These are phyloP conservation scores for Pseudozyma sp. DNA, from an alignment of 1,284 basidiomycete species.

Conservation along the genomic window DNA sequence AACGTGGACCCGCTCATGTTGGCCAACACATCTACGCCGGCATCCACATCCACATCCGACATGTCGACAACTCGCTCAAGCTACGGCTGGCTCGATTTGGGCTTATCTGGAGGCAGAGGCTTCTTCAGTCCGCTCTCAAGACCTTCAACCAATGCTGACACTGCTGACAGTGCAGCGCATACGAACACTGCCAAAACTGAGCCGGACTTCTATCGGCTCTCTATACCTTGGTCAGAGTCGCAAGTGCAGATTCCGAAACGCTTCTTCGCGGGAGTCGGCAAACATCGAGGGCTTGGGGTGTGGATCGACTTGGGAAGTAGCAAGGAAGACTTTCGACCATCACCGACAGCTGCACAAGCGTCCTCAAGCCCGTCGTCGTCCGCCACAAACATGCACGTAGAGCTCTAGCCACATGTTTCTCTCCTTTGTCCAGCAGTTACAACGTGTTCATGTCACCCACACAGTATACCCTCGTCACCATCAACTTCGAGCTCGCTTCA, in stretches of 20 bases:
- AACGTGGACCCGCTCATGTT: background rate
- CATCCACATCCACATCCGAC: constrained; percentile 7
- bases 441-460: background rate
- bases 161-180: background rate
- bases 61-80: constrained; percentile 16
- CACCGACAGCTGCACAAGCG: background rate
- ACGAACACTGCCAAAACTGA: background rate
- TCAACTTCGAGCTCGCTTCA: too few relatives aligned
- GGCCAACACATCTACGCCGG: background rate
- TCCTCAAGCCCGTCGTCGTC: background rate
- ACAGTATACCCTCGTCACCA: constrained; percentile 5
- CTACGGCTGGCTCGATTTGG: constrained; percentile 40
- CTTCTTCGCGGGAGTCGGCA: constrained; percentile 37
- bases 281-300: constrained; percentile 35
- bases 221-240: constrained; percentile 33
- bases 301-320: constrained; percentile 40
- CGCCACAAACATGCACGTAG: background rate
- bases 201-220: constrained; percentile 12
- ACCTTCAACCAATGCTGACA: background rate
- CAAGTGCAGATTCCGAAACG: constrained; percentile 33
- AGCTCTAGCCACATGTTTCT: constrained; percentile 1
- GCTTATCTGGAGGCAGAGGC: constrained; percentile 37
- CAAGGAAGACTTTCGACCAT: background rate
- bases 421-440: background rate
- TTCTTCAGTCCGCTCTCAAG: constrained; percentile 31